Evolutionary conservation across 2,329 filamentous ascomycete species (phyloP).

Genomic region (Fusarium euwallaceae): DNA sequence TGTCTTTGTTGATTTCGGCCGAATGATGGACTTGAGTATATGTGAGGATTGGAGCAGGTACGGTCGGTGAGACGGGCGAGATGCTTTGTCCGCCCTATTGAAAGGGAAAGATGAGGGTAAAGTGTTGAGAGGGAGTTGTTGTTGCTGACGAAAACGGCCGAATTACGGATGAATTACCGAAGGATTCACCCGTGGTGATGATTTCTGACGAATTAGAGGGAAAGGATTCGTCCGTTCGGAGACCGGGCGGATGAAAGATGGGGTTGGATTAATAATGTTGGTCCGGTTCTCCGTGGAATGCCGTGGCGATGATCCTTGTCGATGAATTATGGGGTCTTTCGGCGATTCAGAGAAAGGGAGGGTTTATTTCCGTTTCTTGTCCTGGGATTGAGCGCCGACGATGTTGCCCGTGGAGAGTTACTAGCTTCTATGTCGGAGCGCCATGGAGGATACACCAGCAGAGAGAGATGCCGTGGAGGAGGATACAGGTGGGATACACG

Average conservation of each 20-base stretch:
- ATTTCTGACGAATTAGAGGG: neutral
- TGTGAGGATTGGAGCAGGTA: neutral
- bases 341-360: neutral
- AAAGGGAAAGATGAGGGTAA: neutral
- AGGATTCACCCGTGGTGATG: neutral
- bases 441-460: neutral
- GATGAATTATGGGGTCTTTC: neutral
- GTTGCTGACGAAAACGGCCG: conserved; percentile 31
- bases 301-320: conserved; percentile 18
- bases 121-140: neutral
- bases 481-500: too few species aligned
- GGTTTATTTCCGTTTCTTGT: neutral
- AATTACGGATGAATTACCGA: conserved; percentile 20
- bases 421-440: neutral
- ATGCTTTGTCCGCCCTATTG: neutral
- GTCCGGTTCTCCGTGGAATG: conserved; percentile 19
- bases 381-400: neutral
- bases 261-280: conserved; percentile 28
- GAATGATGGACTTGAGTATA: conserved; percentile 16
- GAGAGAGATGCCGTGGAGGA: too few species aligned
- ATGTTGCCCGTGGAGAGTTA: conserved; percentile 4
- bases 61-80: neutral
- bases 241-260: conserved; percentile 31
- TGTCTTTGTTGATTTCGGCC: conserved; percentile 37
- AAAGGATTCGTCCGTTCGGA: conserved; percentile 32